Evolutionary conservation across 1,284 basidiomycete genomes (phyloP).

Genomic region (Irpex sp.): DNA sequence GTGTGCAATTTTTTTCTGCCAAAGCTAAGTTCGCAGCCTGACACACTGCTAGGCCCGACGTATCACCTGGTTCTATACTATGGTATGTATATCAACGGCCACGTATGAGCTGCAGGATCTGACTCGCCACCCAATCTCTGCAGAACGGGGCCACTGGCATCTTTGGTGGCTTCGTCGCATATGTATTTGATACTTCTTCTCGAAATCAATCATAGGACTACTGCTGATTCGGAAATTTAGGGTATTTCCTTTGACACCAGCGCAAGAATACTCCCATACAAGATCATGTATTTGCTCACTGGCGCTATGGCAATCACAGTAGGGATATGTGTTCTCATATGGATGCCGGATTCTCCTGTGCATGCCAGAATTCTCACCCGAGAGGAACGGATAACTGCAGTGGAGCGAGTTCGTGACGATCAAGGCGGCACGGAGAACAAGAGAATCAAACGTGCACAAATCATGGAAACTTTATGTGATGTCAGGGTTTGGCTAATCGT

Average conservation of each 20-base stretch:
- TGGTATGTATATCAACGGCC: conserved; percentile 34
- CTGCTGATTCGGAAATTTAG: neutral
- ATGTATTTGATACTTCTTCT: conserved; percentile 19
- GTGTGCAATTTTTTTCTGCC: conserved; percentile 22
- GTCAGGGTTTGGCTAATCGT: conserved; percentile 64
- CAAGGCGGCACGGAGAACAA: conserved; percentile 64
- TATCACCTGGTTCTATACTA: conserved; percentile 68
- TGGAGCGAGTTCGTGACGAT: conserved; percentile 66
- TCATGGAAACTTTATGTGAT: conserved; percentile 55
- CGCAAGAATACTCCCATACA: conserved; percentile 46
- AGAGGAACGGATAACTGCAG: conserved; percentile 58
- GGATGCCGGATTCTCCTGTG: conserved; percentile 66
- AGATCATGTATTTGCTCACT: conserved; percentile 60
- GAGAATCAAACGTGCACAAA: conserved; percentile 55
- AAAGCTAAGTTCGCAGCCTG: neutral
- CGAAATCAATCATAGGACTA: neutral
- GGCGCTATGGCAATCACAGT: conserved; percentile 59
- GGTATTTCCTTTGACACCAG: conserved; percentile 57
- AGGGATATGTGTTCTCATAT: conserved; percentile 53
- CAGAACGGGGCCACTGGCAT: conserved; percentile 30
- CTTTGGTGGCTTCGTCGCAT: conserved; percentile 69
- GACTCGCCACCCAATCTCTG: neutral
- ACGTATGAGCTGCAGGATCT: neutral
- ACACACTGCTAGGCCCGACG: conserved; percentile 40
- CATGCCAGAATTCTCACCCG: conserved; percentile 52